Conservation (phyloP, 352 stramenopile species). For the Blastocystis hominis region DNA sequence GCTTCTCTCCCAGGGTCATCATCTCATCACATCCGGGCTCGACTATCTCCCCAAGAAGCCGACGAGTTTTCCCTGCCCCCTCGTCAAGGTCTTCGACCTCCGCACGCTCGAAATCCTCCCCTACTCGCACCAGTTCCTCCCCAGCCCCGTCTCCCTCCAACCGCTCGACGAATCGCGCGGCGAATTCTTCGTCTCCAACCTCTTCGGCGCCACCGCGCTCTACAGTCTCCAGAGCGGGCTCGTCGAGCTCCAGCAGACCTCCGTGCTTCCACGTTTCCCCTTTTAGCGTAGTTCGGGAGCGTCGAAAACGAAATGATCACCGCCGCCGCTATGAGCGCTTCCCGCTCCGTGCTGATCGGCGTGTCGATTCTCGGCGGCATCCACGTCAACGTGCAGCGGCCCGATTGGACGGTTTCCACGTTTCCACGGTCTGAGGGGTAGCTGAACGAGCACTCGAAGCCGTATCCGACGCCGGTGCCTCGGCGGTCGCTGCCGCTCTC, state of each 20-base stretch:
- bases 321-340: neutral
- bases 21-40: conserved; percentile 1
- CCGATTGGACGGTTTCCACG: neutral
- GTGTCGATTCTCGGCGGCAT: conserved; percentile 1
- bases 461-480: neutral
- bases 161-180: neutral
- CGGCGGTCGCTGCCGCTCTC: neutral
- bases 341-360: neutral
- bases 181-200: neutral
- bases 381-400: neutral
- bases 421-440: neutral
- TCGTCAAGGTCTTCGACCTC: conserved; percentile 29
- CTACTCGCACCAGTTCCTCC: neutral
- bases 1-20: neutral
- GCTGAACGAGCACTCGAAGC: neutral
- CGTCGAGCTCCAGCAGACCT: neutral
- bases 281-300: neutral
- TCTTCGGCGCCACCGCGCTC: neutral
- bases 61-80: neutral
- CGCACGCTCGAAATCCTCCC: conserved; percentile 27
- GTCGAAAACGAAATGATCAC: conserved; percentile 14
- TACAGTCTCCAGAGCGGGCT: conserved; percentile 17
- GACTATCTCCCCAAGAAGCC: conserved; percentile 35
- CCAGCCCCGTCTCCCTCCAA: neutral
- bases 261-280: neutral